Evolutionary conservation across 306 rosid genomes (phyloP).

Genomic region (Dalbergia oliveri): DNA sequence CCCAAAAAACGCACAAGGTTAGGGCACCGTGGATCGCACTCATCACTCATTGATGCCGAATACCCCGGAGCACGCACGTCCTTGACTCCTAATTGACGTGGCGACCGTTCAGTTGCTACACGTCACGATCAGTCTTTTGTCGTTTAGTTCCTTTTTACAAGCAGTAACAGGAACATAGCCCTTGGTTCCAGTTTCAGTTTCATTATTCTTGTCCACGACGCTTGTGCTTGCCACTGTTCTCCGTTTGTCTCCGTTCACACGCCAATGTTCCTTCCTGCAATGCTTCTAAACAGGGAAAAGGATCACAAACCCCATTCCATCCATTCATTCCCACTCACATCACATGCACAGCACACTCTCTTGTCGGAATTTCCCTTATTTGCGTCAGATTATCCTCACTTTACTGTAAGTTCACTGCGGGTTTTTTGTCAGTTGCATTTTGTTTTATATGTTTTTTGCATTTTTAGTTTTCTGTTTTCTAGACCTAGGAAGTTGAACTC

Average conservation of each 20-base stretch:
- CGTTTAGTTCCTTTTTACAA: no score
- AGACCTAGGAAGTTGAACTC: background rate
- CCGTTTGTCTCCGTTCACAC: background rate
- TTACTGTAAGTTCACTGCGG: constrained; percentile 7
- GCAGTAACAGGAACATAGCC: no score
- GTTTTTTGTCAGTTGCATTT: background rate
- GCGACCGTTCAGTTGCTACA: background rate
- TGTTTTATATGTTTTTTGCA: background rate
- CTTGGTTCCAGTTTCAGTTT: background rate
- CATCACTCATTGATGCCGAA: no score
- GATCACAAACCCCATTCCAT: background rate
- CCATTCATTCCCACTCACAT: background rate
- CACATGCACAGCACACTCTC: background rate
- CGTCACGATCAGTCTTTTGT: background rate
- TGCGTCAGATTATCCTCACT: background rate
- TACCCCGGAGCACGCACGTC: no score
- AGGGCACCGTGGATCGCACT: no score
- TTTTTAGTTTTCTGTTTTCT: background rate
- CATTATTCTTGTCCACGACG: background rate
- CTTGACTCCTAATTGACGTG: background rate
- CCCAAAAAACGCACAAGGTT: no score
- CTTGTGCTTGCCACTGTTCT: background rate
- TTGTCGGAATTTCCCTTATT: background rate
- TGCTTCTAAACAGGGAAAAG: background rate
- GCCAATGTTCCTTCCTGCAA: background rate